Conservation (phyloP, 1,139 yeast species). For the Meyerozyma smithsonii region DNA sequence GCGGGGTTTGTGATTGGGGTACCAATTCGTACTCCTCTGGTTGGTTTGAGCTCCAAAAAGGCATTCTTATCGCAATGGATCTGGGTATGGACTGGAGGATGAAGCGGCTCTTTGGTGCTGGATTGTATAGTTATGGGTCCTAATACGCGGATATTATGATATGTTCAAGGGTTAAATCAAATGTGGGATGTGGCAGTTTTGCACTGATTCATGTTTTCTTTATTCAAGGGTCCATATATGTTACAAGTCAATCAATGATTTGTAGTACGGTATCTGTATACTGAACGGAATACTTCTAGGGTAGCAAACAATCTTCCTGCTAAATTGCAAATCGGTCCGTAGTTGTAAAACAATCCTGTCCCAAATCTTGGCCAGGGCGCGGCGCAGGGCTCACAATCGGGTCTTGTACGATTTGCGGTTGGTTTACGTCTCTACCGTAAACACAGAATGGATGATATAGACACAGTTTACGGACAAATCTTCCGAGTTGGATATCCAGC, state of each 20-base stretch:
- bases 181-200: neutral
- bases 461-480: neutral
- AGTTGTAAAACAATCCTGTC: too few relatives aligned
- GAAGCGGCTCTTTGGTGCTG: too few relatives aligned
- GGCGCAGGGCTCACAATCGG: neutral
- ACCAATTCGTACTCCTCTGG: neutral
- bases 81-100: neutral
- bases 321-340: too few relatives aligned
- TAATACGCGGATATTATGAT: too few relatives aligned
- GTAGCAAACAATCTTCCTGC: too few relatives aligned
- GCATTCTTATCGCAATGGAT: too few relatives aligned
- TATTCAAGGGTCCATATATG: too few relatives aligned
- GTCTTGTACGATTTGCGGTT: neutral
- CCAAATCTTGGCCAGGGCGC: neutral
- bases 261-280: neutral
- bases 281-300: too few relatives aligned
- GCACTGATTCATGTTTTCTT: too few relatives aligned
- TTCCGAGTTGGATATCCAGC: neutral
- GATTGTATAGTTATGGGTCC: too few relatives aligned
- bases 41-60: neutral
- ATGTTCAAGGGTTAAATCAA: too few relatives aligned
- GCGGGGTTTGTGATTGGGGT: neutral
- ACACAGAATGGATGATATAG: neutral
- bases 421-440: neutral
- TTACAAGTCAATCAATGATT: neutral